These are phyloP conservation scores for Chlamydomonas sp. DNA, from an alignment of 139 green algal species.

Conservation along the genomic window DNA sequence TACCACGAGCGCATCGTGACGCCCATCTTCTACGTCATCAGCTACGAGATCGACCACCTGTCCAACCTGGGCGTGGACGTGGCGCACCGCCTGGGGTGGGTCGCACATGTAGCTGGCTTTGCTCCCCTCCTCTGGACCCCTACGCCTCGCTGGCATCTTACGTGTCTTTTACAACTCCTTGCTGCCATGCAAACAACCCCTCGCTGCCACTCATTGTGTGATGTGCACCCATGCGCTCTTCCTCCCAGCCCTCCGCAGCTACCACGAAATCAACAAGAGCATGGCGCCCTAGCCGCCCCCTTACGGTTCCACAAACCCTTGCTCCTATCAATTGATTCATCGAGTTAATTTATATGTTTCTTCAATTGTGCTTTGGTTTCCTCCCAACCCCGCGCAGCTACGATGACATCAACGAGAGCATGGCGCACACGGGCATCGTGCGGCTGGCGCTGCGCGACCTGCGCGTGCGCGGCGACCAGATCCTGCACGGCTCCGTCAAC, in stretches of 20 bases:
- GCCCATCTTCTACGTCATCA: slow-evolving; percentile 60
- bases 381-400: not conserved
- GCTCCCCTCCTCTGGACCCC: too few relatives aligned
- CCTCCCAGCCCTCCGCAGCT: too few relatives aligned
- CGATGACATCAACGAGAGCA: slow-evolving; percentile 40
- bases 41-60: slow-evolving; percentile 59
- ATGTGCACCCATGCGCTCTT: too few relatives aligned
- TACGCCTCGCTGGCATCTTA: too few relatives aligned
- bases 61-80: slow-evolving; percentile 57
- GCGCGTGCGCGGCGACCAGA: slow-evolving; percentile 37
- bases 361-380: not conserved
- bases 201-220: too few relatives aligned
- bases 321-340: too few relatives aligned
- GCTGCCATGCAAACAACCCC: too few relatives aligned
- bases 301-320: too few relatives aligned
- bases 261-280: too few relatives aligned
- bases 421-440: slow-evolving; percentile 41
- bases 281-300: too few relatives aligned
- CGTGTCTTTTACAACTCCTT: too few relatives aligned
- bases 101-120: not conserved
- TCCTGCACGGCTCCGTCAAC: slow-evolving; percentile 46
- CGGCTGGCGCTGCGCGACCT: slow-evolving; percentile 29
- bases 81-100: slow-evolving; percentile 52
- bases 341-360: too few relatives aligned
- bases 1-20: slow-evolving; percentile 60